phyloP scores from a whole-genome alignment of 1,139 yeast genomes.

The Geotrichum candidum region DNA sequence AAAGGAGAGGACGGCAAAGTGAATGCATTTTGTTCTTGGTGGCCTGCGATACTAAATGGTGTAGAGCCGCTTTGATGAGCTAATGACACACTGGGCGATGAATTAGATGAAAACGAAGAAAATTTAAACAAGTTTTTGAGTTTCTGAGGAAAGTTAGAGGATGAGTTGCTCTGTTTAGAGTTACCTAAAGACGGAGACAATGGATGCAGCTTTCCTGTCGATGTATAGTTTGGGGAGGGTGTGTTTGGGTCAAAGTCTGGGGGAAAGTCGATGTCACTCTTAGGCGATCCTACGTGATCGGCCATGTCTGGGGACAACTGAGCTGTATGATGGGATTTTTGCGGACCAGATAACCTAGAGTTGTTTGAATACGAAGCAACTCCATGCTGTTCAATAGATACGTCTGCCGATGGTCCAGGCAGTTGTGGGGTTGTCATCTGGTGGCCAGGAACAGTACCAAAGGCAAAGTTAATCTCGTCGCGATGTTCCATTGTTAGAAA shows the following conservation, averaged over 20 bases:
- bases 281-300: not conserved
- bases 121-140: constrained; percentile 31
- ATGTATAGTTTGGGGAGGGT: not conserved
- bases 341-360: not conserved
- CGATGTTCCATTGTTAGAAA: not conserved
- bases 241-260: not conserved
- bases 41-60: not conserved
- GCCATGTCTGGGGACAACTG: not conserved
- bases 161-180: not conserved
- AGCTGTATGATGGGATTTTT: not conserved
- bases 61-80: not conserved
- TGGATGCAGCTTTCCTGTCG: not conserved
- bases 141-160: constrained; percentile 28
- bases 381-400: not conserved
- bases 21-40: not conserved
- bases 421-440: not conserved
- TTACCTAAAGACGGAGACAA: not conserved
- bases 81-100: not conserved
- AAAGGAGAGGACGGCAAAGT: not conserved
- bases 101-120: constrained; percentile 18
- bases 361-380: not conserved
- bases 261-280: not conserved
- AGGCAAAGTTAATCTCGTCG: not conserved
- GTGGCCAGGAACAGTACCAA: not conserved
- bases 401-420: not conserved